phyloP scores from a whole-genome alignment of 371 early-diverging fungal genomes.

The Saksenaea vasiformis region DNA sequence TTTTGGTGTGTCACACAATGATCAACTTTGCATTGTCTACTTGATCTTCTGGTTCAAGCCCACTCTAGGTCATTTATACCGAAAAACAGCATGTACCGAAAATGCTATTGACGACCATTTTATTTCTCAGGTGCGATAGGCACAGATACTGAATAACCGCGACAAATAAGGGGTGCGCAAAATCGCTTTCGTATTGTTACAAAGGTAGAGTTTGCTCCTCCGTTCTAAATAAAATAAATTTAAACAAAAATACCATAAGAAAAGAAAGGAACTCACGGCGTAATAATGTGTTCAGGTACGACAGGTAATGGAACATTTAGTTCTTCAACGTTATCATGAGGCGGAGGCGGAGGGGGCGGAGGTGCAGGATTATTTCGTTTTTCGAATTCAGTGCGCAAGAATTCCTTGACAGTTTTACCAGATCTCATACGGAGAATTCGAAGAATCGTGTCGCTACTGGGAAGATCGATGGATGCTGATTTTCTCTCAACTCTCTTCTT shows the following conservation, averaged over 20 bases:
- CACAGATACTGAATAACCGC: not conserved
- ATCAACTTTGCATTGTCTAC: no score
- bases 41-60: no score
- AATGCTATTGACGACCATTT: no score
- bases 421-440: slow-evolving; percentile 41
- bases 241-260: not conserved
- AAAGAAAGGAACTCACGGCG: not conserved
- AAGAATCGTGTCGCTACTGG: slow-evolving; percentile 41
- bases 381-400: slow-evolving; percentile 23
- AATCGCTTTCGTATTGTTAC: not conserved
- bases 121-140: no score
- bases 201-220: slow-evolving; percentile 6
- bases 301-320: slow-evolving; percentile 1
- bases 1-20: no score
- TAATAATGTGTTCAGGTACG: slow-evolving; percentile 7
- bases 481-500: slow-evolving; percentile 12
- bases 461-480: slow-evolving; percentile 17
- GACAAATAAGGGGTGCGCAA: not conserved
- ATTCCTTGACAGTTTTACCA: slow-evolving; percentile 34
- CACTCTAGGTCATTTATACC: no score
- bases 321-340: not conserved
- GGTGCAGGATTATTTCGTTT: slow-evolving; percentile 16
- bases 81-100: no score
- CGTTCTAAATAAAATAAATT: not conserved
- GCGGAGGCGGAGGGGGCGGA: not conserved